Percentiles rank a stretch among this genome's conserved stretches.
Conservation (phyloP, 805 yeast genomes). For the Sugiyamaella qingdaonensis region DNA sequence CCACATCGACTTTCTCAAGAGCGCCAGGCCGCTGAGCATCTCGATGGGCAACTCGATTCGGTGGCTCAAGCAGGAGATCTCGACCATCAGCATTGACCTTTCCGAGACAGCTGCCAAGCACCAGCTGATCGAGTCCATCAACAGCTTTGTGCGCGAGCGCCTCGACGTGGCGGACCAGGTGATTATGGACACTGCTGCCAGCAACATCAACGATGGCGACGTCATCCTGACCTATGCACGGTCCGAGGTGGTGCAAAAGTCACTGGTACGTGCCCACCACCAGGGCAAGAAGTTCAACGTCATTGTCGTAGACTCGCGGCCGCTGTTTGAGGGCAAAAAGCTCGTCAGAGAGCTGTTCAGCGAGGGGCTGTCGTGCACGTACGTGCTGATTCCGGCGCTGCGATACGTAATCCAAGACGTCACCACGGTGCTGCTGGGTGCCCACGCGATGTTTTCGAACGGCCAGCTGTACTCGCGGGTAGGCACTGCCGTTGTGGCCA, state of each 20-base stretch:
- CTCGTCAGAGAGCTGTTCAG: slow-evolving; percentile 61
- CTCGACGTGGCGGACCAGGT: slow-evolving; percentile 78
- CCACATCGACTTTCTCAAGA: slow-evolving; percentile 87
- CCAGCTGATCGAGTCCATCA: slow-evolving; percentile 61
- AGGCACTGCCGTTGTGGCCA: slow-evolving; percentile 90
- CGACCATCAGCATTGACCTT: slow-evolving; percentile 71
- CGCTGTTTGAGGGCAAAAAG: slow-evolving; percentile 87
- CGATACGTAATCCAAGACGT: slow-evolving; percentile 80
- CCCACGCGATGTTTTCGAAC: slow-evolving; percentile 94
- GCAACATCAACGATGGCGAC: slow-evolving; percentile 69
- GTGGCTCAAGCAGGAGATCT: slow-evolving; percentile 93
- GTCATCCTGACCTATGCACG: slow-evolving; percentile 86
- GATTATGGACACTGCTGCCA: slow-evolving; percentile 74
- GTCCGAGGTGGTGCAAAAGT: slow-evolving; percentile 73
- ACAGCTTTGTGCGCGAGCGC: slow-evolving; percentile 77
- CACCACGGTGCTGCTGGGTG: slow-evolving; percentile 89
- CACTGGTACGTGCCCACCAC: slow-evolving; percentile 63
- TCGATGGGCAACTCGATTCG: slow-evolving; percentile 98
- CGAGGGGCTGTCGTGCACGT: slow-evolving; percentile 66
- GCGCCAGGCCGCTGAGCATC: slow-evolving; percentile 85
- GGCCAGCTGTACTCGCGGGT: slow-evolving; percentile 91
- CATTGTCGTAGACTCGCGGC: slow-evolving; percentile 87
- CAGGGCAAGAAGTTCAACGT: slow-evolving; percentile 67
- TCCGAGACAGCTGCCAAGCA: slow-evolving; percentile 63
- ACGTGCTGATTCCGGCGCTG: slow-evolving; percentile 73